A percentile compares a stretch with the other conserved stretches of the same genome.
phyloP scores from a whole-genome alignment of 2,329 filamentous ascomycete species.

The Alternaria sp. region DNA sequence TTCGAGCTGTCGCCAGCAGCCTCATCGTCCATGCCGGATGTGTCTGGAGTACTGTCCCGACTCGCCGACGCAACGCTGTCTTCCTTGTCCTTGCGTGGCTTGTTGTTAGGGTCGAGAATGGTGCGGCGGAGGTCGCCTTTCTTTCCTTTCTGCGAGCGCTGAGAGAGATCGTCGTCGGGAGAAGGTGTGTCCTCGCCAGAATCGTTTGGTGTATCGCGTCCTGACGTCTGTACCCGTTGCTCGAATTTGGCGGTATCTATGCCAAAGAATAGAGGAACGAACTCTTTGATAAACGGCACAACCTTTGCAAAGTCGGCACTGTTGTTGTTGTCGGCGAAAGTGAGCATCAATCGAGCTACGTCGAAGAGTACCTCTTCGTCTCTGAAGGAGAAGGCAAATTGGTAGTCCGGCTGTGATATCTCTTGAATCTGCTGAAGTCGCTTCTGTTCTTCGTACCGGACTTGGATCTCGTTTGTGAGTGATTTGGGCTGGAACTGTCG shows the following conservation, averaged over 20 bases:
- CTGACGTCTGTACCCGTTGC: conserved; percentile 66
- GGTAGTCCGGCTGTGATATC: conserved; percentile 70
- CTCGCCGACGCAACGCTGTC: conserved; percentile 79
- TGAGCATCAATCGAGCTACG: conserved; percentile 56
- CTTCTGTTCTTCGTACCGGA: conserved; percentile 89
- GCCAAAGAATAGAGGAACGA: conserved; percentile 60
- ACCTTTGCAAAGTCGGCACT: conserved; percentile 56
- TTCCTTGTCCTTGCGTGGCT: conserved; percentile 77
- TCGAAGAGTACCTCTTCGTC: conserved; percentile 63
- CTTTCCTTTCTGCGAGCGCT: conserved; percentile 71
- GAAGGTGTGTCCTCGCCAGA: conserved; percentile 69
- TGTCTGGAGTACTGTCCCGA: conserved; percentile 88
- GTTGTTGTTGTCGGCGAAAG: conserved; percentile 54
- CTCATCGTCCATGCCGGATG: conserved; percentile 80
- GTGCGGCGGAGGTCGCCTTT: conserved; percentile 77
- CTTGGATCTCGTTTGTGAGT: conserved; percentile 88
- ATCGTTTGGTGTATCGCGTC: conserved; percentile 50
- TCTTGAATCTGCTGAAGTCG: conserved; percentile 70
- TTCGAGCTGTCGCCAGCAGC: conserved; percentile 68
- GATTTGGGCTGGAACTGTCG: conserved; percentile 89
- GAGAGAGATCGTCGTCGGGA: conserved; percentile 75
- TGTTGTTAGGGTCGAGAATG: conserved; percentile 81
- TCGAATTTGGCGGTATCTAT: conserved; percentile 65
- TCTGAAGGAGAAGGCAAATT: conserved; percentile 77
- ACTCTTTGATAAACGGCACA: conserved; percentile 58